Conservation (phyloP, 2,329 filamentous ascomycete species). For the Lachnellula willkommii region DNA sequence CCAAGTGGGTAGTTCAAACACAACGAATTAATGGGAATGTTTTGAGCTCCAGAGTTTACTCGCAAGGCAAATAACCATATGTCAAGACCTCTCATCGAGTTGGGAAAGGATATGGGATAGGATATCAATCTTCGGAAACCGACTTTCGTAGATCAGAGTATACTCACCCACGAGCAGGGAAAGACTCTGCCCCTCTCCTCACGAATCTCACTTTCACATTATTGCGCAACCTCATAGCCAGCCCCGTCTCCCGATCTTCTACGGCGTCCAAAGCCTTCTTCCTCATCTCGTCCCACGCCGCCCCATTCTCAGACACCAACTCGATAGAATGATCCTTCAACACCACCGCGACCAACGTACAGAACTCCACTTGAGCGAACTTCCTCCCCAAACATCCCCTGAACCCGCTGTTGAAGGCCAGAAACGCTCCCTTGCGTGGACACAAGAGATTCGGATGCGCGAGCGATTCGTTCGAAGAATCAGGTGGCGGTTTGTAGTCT, state of each 20-base stretch:
- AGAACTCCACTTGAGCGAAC: slow-evolving; percentile 33
- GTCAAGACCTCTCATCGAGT: too few relatives aligned
- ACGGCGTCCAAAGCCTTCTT: slow-evolving; percentile 10
- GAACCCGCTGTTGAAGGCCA: slow-evolving; percentile 30
- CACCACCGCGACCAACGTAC: slow-evolving; percentile 24
- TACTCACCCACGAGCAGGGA: slow-evolving; percentile 6
- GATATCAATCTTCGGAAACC: background rate
- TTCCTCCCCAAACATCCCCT: slow-evolving; percentile 34
- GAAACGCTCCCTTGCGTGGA: slow-evolving; percentile 28
- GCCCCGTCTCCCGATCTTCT: slow-evolving; percentile 8
- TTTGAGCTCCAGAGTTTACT: too few relatives aligned
- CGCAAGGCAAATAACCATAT: too few relatives aligned
- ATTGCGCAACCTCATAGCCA: slow-evolving; percentile 16
- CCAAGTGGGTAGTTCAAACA: too few relatives aligned
- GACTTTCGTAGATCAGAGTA: background rate
- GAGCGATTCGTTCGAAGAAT: slow-evolving; percentile 11
- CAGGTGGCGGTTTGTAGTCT: slow-evolving; percentile 9
- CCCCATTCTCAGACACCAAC: slow-evolving; percentile 12
- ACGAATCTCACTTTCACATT: slow-evolving; percentile 21
- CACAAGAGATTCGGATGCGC: slow-evolving; percentile 9
- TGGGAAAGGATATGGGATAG: background rate
- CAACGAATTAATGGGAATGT: too few relatives aligned
- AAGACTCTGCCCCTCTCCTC: slow-evolving; percentile 15
- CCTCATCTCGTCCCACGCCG: slow-evolving; percentile 12
- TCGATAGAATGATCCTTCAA: slow-evolving; percentile 17